Evolutionary conservation across 2,329 filamentous ascomycete species (phyloP).

Genomic region (Penicillium sp.): DNA sequence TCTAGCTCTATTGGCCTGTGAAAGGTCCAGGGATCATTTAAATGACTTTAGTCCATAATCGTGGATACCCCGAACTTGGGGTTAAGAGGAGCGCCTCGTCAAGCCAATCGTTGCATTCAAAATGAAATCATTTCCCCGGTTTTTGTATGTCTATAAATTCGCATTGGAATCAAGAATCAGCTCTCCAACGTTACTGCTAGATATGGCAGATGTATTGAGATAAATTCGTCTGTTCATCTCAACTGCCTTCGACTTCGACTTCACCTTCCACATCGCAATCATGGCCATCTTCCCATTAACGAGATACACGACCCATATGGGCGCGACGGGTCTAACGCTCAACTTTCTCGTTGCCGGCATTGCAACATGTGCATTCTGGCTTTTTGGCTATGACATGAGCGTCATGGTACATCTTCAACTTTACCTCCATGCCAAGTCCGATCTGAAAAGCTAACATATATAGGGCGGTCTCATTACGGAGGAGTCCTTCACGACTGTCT

Average conservation of each 20-base stretch:
- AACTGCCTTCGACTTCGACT: background rate
- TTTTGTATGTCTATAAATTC: background rate
- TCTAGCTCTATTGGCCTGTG: background rate
- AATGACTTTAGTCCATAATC: background rate
- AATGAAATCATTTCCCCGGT: too few species aligned
- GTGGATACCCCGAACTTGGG: background rate
- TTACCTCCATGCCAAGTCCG: background rate
- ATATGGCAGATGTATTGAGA: background rate
- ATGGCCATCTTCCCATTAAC: background rate
- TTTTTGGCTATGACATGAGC: slow-evolving; percentile 21
- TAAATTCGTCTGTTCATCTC: background rate
- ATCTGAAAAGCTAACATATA: background rate
- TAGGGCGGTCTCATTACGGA: slow-evolving; percentile 11
- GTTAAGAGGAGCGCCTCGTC: background rate
- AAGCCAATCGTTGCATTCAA: too few species aligned
- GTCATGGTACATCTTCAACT: slow-evolving; percentile 7
- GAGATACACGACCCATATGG: background rate
- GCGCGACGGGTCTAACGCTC: slow-evolving; percentile 6
- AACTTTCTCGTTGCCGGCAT: slow-evolving; percentile 12
- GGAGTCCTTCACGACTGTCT: slow-evolving; percentile 13
- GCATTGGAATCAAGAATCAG: background rate
- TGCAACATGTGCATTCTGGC: slow-evolving; percentile 18
- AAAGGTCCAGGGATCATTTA: background rate
- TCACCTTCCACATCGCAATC: background rate
- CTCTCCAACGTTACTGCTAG: background rate